Base-by-base conservation (phyloP, 176 grass and related monocot genomes). In the Miscanthus lutarioriparius region DNA sequence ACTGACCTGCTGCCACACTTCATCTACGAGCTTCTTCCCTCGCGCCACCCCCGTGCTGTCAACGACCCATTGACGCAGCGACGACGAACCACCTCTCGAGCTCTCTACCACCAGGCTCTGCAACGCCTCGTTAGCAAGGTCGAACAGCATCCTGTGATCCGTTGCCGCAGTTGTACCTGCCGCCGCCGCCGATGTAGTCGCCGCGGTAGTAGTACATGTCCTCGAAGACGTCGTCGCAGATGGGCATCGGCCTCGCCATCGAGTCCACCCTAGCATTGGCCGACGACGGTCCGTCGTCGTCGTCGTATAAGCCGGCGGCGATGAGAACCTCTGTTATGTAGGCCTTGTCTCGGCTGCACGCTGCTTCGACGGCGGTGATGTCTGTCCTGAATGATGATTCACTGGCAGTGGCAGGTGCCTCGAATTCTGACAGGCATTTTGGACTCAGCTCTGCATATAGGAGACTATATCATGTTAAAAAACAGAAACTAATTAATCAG, bases 51-150 rank as follows among this genome's bases (percentile, higher is more conserved):
- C 76, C 39, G 63, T 27, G 1, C 30, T 67, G 3, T 74, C 84
- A 43, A 71, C 35, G 63, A 94, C 56, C 92, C 92, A 94, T 44
- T 41, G 80, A 26, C 35, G 43, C 26, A 91, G 71, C 14, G 77
- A 89, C 23, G 73, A 58, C 2, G 56, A 22, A 0, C 19, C 19
- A 5, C 4, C 45, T 4, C 2, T 26, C 7, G 22, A 61, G 58
- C 58, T 62, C 58, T 66, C 72, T 7, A 77, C 75, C 8, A 78
- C 62, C 37, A 92, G 4, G 19, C 25, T 84, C 64, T 81, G 72
- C 88, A 94, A 12, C 4, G 90, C 90, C 62, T 97, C 92, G 26
- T 92, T 92, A 32, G 88, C 86, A 43, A 94, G 88, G 76, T 97
- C 90, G 77, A 92, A 94, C 8, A 97, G 75, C 85, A 94, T 36